Evolutionary conservation across 2,329 filamentous ascomycete species (phyloP).

Genomic region (Blastomyces parvus): DNA sequence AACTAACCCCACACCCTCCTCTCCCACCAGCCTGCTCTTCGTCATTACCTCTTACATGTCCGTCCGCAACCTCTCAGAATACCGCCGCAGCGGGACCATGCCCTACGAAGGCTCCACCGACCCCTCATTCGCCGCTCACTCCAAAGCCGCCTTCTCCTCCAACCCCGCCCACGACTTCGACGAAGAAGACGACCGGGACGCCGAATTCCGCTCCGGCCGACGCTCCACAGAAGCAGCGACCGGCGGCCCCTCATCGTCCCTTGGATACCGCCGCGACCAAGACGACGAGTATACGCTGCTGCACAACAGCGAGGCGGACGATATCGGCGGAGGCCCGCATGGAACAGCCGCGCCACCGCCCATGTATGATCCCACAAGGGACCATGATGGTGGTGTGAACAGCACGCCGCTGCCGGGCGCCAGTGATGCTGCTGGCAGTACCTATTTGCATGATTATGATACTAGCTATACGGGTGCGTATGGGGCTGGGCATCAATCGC

Average conservation of each 20-base stretch:
- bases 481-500: slow-evolving; percentile 13
- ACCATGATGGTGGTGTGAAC: neutral
- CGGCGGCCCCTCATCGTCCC: slow-evolving; percentile 26
- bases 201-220: slow-evolving; percentile 37
- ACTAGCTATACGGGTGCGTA: slow-evolving; percentile 36
- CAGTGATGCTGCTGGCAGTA: neutral
- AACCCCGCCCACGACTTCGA: slow-evolving; percentile 39
- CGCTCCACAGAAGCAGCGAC: slow-evolving; percentile 14
- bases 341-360: slow-evolving; percentile 29
- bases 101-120: slow-evolving; percentile 35
- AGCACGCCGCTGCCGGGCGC: slow-evolving; percentile 20
- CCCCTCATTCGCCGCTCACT: slow-evolving; percentile 42
- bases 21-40: slow-evolving; percentile 43
- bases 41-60: slow-evolving; percentile 44
- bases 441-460: slow-evolving; percentile 32
- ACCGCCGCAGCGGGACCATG: slow-evolving; percentile 48
- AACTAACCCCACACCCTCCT: neutral
- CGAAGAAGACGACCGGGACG: slow-evolving; percentile 31
- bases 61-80: slow-evolving; percentile 46
- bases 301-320: slow-evolving; percentile 39
- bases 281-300: slow-evolving; percentile 45
- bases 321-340: slow-evolving; percentile 27
- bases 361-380: slow-evolving; percentile 31
- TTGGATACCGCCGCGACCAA: slow-evolving; percentile 33
- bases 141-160: slow-evolving; percentile 40